Percentiles rank a stretch among this genome's conserved stretches.
Evolutionary conservation across 495 filamentous ascomycete genomes (phyloP).

Genomic region (Talaromyces thailandensis): DNA sequence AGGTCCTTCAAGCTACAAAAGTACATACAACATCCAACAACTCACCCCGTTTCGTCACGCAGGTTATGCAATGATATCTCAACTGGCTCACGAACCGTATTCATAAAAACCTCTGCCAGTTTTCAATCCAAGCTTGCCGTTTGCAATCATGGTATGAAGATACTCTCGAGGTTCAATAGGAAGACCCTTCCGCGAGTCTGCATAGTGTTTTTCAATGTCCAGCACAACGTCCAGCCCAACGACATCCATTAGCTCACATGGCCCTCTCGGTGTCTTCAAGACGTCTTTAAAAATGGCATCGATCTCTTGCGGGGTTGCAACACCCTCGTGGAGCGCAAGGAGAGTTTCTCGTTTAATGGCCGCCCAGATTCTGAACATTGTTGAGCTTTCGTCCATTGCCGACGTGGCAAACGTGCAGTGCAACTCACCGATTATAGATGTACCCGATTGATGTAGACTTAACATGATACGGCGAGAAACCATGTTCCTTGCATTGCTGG

Average conservation of each 20-base stretch:
- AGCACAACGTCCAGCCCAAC: slow-evolving; percentile 30
- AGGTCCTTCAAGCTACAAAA: too few species aligned
- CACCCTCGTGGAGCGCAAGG: slow-evolving; percentile 20
- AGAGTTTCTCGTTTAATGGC: slow-evolving; percentile 33
- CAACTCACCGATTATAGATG: slow-evolving; percentile 28
- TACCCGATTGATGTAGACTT: slow-evolving; percentile 24
- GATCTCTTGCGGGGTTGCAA: slow-evolving; percentile 24
- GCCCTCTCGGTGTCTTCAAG: slow-evolving; percentile 24
- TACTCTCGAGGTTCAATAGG: slow-evolving; percentile 16
- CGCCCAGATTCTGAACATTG: slow-evolving; percentile 25
- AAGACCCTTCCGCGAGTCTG: slow-evolving; percentile 12
- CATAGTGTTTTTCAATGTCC: slow-evolving; percentile 33
- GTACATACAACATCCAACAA: too few species aligned
- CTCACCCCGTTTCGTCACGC: too few species aligned
- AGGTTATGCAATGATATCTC: too few species aligned
- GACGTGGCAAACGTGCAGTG: neutral
- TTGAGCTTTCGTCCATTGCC: neutral
- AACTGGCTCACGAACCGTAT: slow-evolving; percentile 8
- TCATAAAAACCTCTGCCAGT: slow-evolving; percentile 24
- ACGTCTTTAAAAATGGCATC: slow-evolving; percentile 31
- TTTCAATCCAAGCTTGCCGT: slow-evolving; percentile 21
- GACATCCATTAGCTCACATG: slow-evolving; percentile 33
- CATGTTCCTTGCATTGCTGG: slow-evolving; percentile 18
- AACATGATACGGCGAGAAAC: slow-evolving; percentile 30
- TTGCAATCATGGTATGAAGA: slow-evolving; percentile 16